Evolutionary conservation across 1,139 yeast genomes (phyloP).

Genomic region (Kurtzmaniella quercitrusa): DNA sequence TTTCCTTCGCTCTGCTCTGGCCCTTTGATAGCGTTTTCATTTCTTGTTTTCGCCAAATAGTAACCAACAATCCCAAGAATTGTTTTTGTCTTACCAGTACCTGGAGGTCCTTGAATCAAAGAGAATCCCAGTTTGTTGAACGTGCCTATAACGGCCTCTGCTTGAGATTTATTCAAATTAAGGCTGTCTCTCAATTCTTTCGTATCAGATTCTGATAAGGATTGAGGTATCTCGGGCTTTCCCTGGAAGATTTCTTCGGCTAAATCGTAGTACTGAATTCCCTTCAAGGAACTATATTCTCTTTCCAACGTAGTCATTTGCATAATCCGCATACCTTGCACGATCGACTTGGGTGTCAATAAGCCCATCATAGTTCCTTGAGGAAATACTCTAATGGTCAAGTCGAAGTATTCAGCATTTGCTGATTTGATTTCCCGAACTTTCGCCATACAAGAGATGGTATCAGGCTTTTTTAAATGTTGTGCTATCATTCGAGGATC

Average conservation of each 20-base stretch:
- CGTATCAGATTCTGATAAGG: constrained; percentile 33
- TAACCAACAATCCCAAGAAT: constrained; percentile 89
- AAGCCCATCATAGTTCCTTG: constrained; percentile 47
- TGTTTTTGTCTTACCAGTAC: constrained; percentile 97
- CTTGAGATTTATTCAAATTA: constrained; percentile 82
- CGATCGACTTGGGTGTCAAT: constrained; percentile 59
- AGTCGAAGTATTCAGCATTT: constrained; percentile 62
- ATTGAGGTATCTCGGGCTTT: constrained; percentile 45
- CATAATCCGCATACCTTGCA: constrained; percentile 70
- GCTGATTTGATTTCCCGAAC: constrained; percentile 67
- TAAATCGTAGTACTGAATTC: constrained; percentile 77
- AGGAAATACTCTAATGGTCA: constrained; percentile 66
- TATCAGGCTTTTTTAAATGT: constrained; percentile 23
- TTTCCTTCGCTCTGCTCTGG: constrained; percentile 11
- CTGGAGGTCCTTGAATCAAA: constrained; percentile 95
- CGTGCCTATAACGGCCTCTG: constrained; percentile 78
- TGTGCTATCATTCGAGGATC: constrained; percentile 15
- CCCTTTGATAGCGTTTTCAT: constrained; percentile 24
- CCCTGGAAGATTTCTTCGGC: constrained; percentile 63
- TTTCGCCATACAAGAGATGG: constrained; percentile 68
- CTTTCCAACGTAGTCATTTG: constrained; percentile 91
- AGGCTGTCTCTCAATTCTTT: constrained; percentile 41
- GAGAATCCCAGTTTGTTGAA: constrained; percentile 71
- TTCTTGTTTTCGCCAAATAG: constrained; percentile 38
- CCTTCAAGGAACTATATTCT: constrained; percentile 81